phyloP scores from a whole-genome alignment of 805 yeast genomes.

The Henningerozyma blattae region DNA sequence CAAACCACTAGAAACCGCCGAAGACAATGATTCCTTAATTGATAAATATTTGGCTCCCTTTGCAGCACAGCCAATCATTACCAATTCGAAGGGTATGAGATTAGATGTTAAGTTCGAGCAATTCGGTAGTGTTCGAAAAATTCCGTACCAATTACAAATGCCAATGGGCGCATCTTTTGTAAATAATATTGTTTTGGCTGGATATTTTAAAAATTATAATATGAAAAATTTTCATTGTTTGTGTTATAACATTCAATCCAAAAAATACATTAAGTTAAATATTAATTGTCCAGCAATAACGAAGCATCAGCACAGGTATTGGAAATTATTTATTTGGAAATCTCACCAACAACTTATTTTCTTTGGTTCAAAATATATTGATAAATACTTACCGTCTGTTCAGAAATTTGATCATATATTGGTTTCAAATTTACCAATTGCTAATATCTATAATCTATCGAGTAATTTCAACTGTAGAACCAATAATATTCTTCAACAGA shows the following conservation, averaged over 20 bases:
- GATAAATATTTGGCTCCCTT: slow-evolving; percentile 17
- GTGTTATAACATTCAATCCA: slow-evolving; percentile 21
- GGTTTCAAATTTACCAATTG: slow-evolving; percentile 42
- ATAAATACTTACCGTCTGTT: slow-evolving; percentile 24
- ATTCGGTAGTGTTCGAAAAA: slow-evolving; percentile 7
- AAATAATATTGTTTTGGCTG: slow-evolving; percentile 49
- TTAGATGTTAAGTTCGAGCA: neutral
- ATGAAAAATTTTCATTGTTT: slow-evolving; percentile 18
- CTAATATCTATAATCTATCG: slow-evolving; percentile 32
- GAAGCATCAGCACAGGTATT: slow-evolving; percentile 47
- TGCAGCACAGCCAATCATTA: slow-evolving; percentile 1
- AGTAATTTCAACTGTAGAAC: neutral
- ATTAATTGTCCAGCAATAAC: slow-evolving; percentile 38
- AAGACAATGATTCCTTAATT: slow-evolving; percentile 7
- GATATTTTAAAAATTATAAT: slow-evolving; percentile 37
- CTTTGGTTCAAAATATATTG: slow-evolving; percentile 34
- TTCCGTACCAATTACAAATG: slow-evolving; percentile 30
- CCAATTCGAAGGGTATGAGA: slow-evolving; percentile 1
- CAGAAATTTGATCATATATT: slow-evolving; percentile 34
- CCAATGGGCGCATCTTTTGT: slow-evolving; percentile 61
- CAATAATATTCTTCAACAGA: too few relatives aligned
- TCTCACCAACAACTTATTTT: slow-evolving; percentile 64
- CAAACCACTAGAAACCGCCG: slow-evolving; percentile 1
- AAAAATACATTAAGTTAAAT: slow-evolving; percentile 53
- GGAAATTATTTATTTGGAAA: slow-evolving; percentile 64